Conservation (phyloP, 257 asterid species). For the Solanum lycopersicoides region DNA sequence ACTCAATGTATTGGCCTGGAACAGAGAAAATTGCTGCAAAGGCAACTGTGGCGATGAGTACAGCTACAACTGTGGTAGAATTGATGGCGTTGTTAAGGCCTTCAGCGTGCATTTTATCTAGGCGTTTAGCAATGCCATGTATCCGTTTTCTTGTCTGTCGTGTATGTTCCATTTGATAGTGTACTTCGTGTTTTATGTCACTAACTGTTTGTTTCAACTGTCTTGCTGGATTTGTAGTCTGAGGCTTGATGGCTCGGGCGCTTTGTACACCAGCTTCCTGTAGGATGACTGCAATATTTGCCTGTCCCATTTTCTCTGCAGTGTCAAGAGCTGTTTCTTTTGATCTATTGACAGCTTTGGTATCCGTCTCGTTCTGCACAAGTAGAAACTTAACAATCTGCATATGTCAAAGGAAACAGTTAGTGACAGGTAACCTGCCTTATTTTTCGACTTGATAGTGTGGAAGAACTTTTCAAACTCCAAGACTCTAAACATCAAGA, state of each 20-base stretch:
- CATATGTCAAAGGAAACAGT: neutral
- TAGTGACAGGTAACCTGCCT: neutral
- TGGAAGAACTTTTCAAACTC: neutral
- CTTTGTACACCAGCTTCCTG: slow-evolving; percentile 23
- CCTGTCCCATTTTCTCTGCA: slow-evolving; percentile 26
- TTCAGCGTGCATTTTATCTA: slow-evolving; percentile 38
- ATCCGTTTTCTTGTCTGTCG: slow-evolving; percentile 32
- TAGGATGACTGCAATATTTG: slow-evolving; percentile 12
- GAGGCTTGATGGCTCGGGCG: slow-evolving; percentile 18
- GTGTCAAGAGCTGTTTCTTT: slow-evolving; percentile 36
- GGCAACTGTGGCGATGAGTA: slow-evolving; percentile 29
- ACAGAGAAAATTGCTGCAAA: slow-evolving; percentile 15
- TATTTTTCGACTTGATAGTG: neutral
- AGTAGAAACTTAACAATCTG: slow-evolving; percentile 33
- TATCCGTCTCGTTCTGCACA: slow-evolving; percentile 18
- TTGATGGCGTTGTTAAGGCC: slow-evolving; percentile 48
- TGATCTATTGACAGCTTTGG: slow-evolving; percentile 20
- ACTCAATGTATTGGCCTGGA: slow-evolving; percentile 36
- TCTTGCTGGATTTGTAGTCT: slow-evolving; percentile 23
- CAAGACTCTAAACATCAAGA: neutral
- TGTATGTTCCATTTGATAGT: slow-evolving; percentile 33
- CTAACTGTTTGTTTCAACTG: slow-evolving; percentile 39
- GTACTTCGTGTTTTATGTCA: slow-evolving; percentile 44
- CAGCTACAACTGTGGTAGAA: slow-evolving; percentile 45
- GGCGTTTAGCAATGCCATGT: slow-evolving; percentile 37